phyloP scores from a whole-genome alignment of 805 yeast species.

The Barnettozyma sucrosica region DNA sequence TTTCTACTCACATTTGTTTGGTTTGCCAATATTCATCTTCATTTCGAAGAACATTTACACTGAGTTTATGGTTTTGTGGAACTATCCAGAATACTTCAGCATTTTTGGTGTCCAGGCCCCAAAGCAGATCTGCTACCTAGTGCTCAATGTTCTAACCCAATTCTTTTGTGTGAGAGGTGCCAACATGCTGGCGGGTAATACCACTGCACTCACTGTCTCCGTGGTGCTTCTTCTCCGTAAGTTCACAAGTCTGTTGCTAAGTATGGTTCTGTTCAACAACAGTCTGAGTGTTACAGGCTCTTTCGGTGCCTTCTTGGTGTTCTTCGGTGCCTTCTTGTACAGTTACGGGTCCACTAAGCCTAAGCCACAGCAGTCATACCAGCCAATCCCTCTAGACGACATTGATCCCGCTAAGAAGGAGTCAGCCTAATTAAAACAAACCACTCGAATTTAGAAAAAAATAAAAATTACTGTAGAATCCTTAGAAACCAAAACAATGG shows the following conservation, averaged over 20 bases:
- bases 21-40: constrained; percentile 46
- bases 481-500: background rate
- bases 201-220: constrained; percentile 59
- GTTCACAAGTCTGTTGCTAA: constrained; percentile 51
- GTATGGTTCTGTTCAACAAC: constrained; percentile 48
- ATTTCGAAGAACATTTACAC: constrained; percentile 28
- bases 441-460: background rate
- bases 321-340: constrained; percentile 51
- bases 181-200: constrained; percentile 48
- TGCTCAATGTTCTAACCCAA: constrained; percentile 47
- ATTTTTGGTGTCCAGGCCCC: constrained; percentile 21
- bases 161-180: constrained; percentile 64
- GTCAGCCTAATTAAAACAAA: background rate
- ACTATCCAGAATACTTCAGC: constrained; percentile 17
- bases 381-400: constrained; percentile 7
- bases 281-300: constrained; percentile 32
- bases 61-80: constrained; percentile 28
- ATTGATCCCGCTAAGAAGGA: background rate
- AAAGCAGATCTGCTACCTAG: constrained; percentile 27
- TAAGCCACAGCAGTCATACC: constrained; percentile 20
- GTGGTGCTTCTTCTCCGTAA: constrained; percentile 58
- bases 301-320: constrained; percentile 46
- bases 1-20: constrained; percentile 53
- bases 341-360: constrained; percentile 24
- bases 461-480: background rate